These are phyloP conservation scores for Phalaenopsis aphrodite DNA, from an alignment of 106 monocot genomes.

Conservation along the genomic window DNA sequence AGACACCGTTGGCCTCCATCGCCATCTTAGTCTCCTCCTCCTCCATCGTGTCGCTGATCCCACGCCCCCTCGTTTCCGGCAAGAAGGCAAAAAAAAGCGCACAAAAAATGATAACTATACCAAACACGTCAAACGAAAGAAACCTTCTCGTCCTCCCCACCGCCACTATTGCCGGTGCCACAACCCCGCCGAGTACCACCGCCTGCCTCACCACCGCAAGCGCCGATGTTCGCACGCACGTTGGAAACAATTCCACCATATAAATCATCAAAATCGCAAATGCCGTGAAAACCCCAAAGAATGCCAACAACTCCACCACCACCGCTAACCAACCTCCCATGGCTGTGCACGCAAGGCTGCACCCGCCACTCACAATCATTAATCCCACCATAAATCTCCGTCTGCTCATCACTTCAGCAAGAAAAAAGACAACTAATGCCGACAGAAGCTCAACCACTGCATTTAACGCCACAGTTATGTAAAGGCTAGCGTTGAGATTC, in stretches of 20 bases:
- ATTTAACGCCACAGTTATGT: conserved; percentile 61
- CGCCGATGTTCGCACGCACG: conserved; percentile 45
- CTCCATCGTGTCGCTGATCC: conserved; percentile 5
- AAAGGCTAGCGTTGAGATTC: conserved; percentile 68
- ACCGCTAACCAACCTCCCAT: conserved; percentile 36
- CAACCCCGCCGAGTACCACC: conserved; percentile 68
- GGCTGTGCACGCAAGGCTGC: conserved; percentile 33
- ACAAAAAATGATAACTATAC: conserved; percentile 18
- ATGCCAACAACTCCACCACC: conserved; percentile 44
- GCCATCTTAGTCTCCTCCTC: conserved; percentile 7
- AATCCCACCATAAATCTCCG: conserved; percentile 36
- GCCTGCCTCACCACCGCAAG: conserved; percentile 61
- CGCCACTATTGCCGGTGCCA: conserved; percentile 58
- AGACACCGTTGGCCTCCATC: no score
- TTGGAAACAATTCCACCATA: conserved; percentile 48
- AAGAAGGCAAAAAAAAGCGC: conserved; percentile 13
- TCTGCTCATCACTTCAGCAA: conserved; percentile 30
- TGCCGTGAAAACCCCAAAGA: conserved; percentile 60
- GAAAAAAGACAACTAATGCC: conserved; percentile 8
- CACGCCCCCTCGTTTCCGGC: neutral
- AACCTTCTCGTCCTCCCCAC: conserved; percentile 31
- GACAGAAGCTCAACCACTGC: conserved; percentile 69
- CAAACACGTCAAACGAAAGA: neutral
- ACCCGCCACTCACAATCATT: conserved; percentile 26
- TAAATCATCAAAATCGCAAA: conserved; percentile 45